Evolutionary conservation across 2,329 filamentous ascomycete genomes (phyloP), one percentile per base, ranked within the genome.

Genomic region (Penicillium polonicum): DNA sequence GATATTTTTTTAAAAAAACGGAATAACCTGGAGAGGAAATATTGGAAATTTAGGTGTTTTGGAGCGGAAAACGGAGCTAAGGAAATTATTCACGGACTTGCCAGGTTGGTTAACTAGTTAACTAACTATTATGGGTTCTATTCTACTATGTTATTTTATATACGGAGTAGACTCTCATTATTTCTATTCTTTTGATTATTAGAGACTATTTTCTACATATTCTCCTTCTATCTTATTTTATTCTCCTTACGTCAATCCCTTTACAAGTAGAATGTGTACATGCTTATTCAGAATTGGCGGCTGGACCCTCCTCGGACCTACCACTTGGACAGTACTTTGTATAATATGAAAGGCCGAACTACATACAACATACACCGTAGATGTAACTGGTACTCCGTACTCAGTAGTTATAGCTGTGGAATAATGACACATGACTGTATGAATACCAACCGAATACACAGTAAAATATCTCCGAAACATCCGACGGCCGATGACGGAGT

Each of bases 401-500:
- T 35, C 6, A 15, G 15, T 17, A 23, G 23, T 23, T 23, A 17
- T 17, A 27, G 5, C 23, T n/a, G 15, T 23, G 17, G 23, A 25
- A 42, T 9, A 17, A 12, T 7, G n/a, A 44, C 41, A 43, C 15
- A 29, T 21, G 17, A 12, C 17, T 4, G n/a, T 38, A 29, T 21
- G 13, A 48, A 21, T 25, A 51, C 23, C 29, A n/a, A 23, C 23
- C 23, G 5, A 23, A 35, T 48, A 39, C 23, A 51, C 15, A 38
- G 9, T 29, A 43, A 35, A 15, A 13, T 46, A 19, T 9, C 31
- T 55, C 52, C 52, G 52, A 35, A 3, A 25, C 31, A 43, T 57
- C 55, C 55, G 55, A 57, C 48, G 55, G 43, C 55, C 55, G 55
- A 57, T 53, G 55, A 48, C 55, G 55, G 54, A 57, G 48, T 29